Evolutionary conservation across 116 monocot genomes (phyloP).

Genomic region (Dioscorea cayenensis): DNA sequence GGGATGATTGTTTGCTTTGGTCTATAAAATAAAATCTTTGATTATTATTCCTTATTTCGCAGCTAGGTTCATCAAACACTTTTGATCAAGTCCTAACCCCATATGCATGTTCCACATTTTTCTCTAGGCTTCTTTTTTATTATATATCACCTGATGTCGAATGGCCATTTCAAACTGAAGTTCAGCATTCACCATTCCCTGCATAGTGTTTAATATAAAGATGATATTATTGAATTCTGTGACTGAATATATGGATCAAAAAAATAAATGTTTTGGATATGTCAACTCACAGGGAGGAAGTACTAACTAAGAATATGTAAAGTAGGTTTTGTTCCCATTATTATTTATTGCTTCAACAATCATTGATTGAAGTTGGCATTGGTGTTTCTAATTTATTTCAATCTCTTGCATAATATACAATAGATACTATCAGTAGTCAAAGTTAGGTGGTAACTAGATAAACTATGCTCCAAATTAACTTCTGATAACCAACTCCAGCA

Average conservation of each 20-base stretch:
- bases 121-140: slow-evolving; percentile 74
- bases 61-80: slow-evolving; percentile 65
- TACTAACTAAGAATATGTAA: slow-evolving; percentile 94
- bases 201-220: neutral
- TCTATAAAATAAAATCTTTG: slow-evolving; percentile 36
- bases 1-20: too few species aligned
- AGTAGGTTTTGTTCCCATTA: slow-evolving; percentile 83
- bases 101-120: slow-evolving; percentile 80
- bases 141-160: slow-evolving; percentile 84
- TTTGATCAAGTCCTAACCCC: slow-evolving; percentile 77
- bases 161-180: slow-evolving; percentile 96
- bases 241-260: neutral
- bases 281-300: slow-evolving; percentile 68
- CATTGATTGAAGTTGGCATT: slow-evolving; percentile 77
- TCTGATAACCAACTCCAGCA: slow-evolving; percentile 74
- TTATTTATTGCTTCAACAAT: slow-evolving; percentile 87
- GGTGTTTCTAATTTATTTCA: slow-evolving; percentile 66
- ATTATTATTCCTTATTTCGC: slow-evolving; percentile 72
- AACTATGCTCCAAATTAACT: slow-evolving; percentile 37
- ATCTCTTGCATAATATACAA: slow-evolving; percentile 54
- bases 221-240: neutral
- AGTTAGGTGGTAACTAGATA: neutral
- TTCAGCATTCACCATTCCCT: too few species aligned
- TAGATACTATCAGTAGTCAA: slow-evolving; percentile 1
- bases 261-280: neutral